Evolutionary conservation across 148 eudicot genomes (phyloP), one percentile per base, ranked within the genome.

Genomic region (Fagopyrum esculentum): DNA sequence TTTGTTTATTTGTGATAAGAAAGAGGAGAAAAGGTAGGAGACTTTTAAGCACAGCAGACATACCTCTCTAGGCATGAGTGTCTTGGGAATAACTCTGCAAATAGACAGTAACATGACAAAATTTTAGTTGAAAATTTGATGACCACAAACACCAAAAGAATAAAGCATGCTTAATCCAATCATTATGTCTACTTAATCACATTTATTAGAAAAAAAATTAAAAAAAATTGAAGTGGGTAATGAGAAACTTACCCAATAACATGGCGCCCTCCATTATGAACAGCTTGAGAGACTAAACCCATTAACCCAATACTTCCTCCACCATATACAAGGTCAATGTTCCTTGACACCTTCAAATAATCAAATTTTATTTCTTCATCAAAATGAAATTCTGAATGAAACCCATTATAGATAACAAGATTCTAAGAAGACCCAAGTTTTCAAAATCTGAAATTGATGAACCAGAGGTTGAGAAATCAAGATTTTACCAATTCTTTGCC

Each of bases 61-160:
- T 90, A 95, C 99, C 99, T 95, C 97, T 95, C 97, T 85, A 84
- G 96, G 97, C 97, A 92, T 92, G 90, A 95, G 97, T 56, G 92
- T 90, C 96, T 92, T 95, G 94, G 99, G 99, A 89, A 95, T 95
- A 61, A 95, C 96, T 85, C 97, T 95, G 91, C 82, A 75, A 46
- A 75, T 16, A 84, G 80, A 86, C 76, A 89, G 88, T 82, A 91
- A 94, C 85, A 89, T 85, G 91, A 90, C 97, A 92, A 90, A 85
- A 64, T 83, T 70, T 80, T 80, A 83, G 81, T 86, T 77, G 73
- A 48, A 47, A 68, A 12, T 48, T 49, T 48, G 81, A 74, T 80
- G 51, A 68, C 76, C 75, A 43, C 74, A 12, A 71, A 50, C 78
- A 76, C 79, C 48, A 55, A 70, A 48, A 6, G 35, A 59, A 66